phyloP scores from a whole-genome alignment of 129 eudicot genomes.

The Flaveria robusta region DNA sequence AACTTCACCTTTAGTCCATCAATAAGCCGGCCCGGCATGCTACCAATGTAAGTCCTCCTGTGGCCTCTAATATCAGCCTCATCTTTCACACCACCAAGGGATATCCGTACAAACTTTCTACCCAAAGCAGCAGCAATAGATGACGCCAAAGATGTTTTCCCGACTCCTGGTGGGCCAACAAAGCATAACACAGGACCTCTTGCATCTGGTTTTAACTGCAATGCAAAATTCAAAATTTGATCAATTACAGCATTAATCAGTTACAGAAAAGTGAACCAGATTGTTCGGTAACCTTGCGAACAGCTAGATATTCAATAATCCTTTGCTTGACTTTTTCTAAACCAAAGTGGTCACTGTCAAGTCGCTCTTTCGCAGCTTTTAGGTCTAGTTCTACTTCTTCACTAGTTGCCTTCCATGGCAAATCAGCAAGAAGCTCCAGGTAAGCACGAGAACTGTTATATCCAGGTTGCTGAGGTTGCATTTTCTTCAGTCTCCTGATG shows the following conservation, averaged over 20 bases:
- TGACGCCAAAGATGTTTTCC: conserved; percentile 97
- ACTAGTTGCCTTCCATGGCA: conserved; percentile 91
- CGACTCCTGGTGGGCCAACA: conserved; percentile 99
- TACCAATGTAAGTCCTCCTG: conserved; percentile 93
- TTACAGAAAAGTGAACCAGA: conserved; percentile 9
- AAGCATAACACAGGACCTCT: conserved; percentile 95
- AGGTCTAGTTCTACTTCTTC: conserved; percentile 83
- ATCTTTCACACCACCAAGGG: conserved; percentile 99
- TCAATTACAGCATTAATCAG: conserved; percentile 10
- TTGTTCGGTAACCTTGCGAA: conserved; percentile 71
- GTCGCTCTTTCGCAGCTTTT: conserved; percentile 90
- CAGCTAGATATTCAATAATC: conserved; percentile 93
- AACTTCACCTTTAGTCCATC: conserved; percentile 81
- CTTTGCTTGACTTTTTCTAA: conserved; percentile 91
- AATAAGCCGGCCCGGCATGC: conserved; percentile 98
- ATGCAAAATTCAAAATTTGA: conserved; percentile 18
- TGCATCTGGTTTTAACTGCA: conserved; percentile 96
- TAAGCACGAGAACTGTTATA: conserved; percentile 93
- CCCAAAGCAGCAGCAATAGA: conserved; percentile 98
- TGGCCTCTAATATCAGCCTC: conserved; percentile 99
- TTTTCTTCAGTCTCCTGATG: conserved; percentile 90
- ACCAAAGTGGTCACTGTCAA: conserved; percentile 91
- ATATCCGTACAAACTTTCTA: conserved; percentile 85
- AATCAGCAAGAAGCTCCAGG: conserved; percentile 94
- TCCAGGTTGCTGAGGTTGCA: conserved; percentile 99